Conservation (phyloP, 2,329 filamentous ascomycete genomes). For the Aspergillus tubingensis region DNA sequence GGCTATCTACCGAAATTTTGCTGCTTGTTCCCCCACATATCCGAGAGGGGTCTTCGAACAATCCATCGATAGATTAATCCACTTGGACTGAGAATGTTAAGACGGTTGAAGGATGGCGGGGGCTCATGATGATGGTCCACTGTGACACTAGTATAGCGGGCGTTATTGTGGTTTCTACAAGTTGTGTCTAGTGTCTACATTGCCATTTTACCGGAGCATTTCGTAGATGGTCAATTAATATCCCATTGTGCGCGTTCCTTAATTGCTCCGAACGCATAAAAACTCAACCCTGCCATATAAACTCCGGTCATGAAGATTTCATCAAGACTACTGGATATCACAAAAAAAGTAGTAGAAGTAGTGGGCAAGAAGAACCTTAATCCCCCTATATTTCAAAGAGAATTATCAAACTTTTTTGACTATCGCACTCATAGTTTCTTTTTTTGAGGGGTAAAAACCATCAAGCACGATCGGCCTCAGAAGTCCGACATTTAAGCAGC, state of each 20-base stretch:
- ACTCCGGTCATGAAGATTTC: slow-evolving; percentile 17
- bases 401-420: slow-evolving; percentile 27
- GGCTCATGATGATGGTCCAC: too few species aligned
- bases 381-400: slow-evolving; percentile 30
- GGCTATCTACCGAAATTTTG: background rate
- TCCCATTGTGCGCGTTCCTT: slow-evolving; percentile 15
- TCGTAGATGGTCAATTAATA: slow-evolving; percentile 20
- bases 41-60: slow-evolving; percentile 8
- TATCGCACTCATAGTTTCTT: slow-evolving; percentile 24
- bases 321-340: slow-evolving; percentile 27
- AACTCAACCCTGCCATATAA: slow-evolving; percentile 25
- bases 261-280: slow-evolving; percentile 31
- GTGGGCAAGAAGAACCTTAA: slow-evolving; percentile 24
- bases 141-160: too few species aligned
- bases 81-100: background rate
- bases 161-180: background rate
- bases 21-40: background rate
- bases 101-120: too few species aligned
- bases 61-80: slow-evolving; percentile 23
- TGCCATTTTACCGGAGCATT: slow-evolving; percentile 26
- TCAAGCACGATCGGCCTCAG: slow-evolving; percentile 25
- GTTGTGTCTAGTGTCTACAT: background rate
- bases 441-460: slow-evolving; percentile 10
- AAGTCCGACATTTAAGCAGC: slow-evolving; percentile 40
- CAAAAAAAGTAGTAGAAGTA: slow-evolving; percentile 27